Base-by-base conservation (phyloP, 192 early-diverging fungal genomes). In the Coemansia sp. region DNA sequence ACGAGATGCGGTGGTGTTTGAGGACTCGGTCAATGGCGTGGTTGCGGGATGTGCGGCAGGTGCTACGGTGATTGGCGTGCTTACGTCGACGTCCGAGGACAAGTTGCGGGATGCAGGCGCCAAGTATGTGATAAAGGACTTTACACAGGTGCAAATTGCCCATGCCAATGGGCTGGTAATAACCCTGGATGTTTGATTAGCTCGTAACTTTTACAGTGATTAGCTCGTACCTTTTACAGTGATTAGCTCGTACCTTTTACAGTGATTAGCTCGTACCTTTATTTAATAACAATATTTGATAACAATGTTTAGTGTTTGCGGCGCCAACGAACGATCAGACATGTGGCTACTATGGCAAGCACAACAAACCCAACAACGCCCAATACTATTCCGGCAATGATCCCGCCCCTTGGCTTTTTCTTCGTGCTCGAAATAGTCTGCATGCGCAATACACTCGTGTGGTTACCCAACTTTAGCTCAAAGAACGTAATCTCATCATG, bases 401-500 rank as follows among this genome's bases (percentile, higher is more conserved):
- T 31, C 1, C 77, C 77, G 26, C 65, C 72, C 2, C 63, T 25
- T 2, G 58, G 12, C 16, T 49, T 37, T 45, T 68, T 74, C 12
- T 54, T 41, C 0, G 77, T 80, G 61, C 65, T 75, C 2, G 77
- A 75, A 17, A 80, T 80, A 2, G 77, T 71, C 66, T 62, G 57
- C 2, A 72, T 80, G 39, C 77, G 61, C 48, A 80, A 47, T 1
- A 50, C 31, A 1, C 54, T 62, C 12, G 69, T 66, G 1, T 31
- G 26, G 55, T 57, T 62, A 3, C 72, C 77, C 29, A 74, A 59
- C 21, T 25, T 65, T 4, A 80, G 58, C 23, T 71, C 52, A 54
- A 80, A 80, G 72, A 80, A 80, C 3, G 72, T 80, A 6, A 72
- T 68, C 14, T 80, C 77, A 17, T 72, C 35, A 9, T 62, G 45